Base-by-base conservation (phyloP, 2,329 filamentous ascomycete genomes). In the Trichoderma sp. region DNA sequence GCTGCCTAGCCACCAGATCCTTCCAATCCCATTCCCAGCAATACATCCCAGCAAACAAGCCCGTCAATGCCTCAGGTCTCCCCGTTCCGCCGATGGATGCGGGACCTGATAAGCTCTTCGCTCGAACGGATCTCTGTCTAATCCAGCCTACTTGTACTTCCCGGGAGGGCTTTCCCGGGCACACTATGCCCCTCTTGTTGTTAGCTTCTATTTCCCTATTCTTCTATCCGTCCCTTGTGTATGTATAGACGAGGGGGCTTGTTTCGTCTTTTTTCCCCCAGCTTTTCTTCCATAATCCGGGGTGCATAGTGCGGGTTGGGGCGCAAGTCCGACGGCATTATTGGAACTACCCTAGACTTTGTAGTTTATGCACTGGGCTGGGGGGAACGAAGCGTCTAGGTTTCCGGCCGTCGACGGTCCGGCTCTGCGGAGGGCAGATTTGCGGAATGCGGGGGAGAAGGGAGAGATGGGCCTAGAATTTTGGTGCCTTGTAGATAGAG, bases 1-100 rank as follows among this genome's bases (percentile, higher is more conserved):
- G 33, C 35, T 65, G 63, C 64, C 53, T 41, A 41, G 6, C 53
- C 53, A 41, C 35, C 33, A 31, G n/a, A 38, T 50, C 12, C 31
- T 38, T 59, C 21, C 16, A 53, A 29, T 45, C 67, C 67, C 38
- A 71, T 71, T 35, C 67, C 53, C 27, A 62, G 31, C 24, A 71
- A 45, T 71, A 71, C 67, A 71, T 71, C 67, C 67, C 24, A 41
- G 67, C 31, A 38, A 29, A n/a, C 24, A 14, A 24, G 31, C 21
- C 29, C 4, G n/a, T 27, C 56, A 41, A 71, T 60, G 67, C 67
- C 18, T 50, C 24, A 29, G 12, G 6, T 14, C 6, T n/a, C 27
- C 72, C 72, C 72, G 64, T 75, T 75, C 64, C 72, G 24, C 72
- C 72, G 72, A 75, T 68, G 45, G 53, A 68, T 75, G 63, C 69